phyloP scores from a whole-genome alignment of 2,329 filamentous ascomycete genomes.

The Aspergillus sp. region DNA sequence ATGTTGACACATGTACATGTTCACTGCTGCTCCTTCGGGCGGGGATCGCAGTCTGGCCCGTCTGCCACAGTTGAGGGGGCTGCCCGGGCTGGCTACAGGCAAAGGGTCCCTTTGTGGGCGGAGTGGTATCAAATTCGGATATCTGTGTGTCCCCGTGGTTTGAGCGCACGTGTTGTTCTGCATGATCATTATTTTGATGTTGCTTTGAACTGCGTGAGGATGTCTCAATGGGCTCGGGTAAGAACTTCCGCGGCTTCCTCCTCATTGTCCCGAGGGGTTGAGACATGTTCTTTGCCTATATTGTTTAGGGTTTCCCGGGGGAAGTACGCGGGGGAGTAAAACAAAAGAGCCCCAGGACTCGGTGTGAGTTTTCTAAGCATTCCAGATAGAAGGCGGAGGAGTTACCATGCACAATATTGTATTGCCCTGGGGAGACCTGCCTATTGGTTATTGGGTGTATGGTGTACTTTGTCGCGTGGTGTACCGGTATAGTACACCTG shows the following conservation, averaged over 20 bases:
- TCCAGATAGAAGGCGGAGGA: too few species aligned
- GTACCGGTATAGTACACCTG: too few species aligned
- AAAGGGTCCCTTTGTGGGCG: not conserved
- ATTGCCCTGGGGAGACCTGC: too few species aligned
- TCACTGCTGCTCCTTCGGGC: not conserved
- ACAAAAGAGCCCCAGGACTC: too few species aligned
- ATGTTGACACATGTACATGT: not conserved
- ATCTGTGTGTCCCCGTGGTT: not conserved
- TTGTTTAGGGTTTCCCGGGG: not conserved
- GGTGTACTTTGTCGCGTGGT: too few species aligned
- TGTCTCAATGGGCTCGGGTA: constrained; percentile 46
- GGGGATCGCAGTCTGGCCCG: not conserved
- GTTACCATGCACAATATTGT: too few species aligned
- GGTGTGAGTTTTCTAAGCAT: too few species aligned
- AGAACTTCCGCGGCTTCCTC: constrained; percentile 28
- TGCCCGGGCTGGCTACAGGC: constrained; percentile 21
- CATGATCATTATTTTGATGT: not conserved
- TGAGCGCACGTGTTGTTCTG: not conserved
- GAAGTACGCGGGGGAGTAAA: too few species aligned
- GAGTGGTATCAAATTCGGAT: not conserved
- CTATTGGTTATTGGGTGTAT: too few species aligned
- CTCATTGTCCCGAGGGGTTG: not conserved
- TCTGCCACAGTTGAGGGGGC: not conserved
- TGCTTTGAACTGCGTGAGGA: constrained; percentile 41
- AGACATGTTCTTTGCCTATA: constrained; percentile 4